A percentile compares a stretch with the other conserved stretches of the same genome.
Conservation (phyloP, 2,329 filamentous ascomycete genomes). For the Cladosporium phlei region DNA sequence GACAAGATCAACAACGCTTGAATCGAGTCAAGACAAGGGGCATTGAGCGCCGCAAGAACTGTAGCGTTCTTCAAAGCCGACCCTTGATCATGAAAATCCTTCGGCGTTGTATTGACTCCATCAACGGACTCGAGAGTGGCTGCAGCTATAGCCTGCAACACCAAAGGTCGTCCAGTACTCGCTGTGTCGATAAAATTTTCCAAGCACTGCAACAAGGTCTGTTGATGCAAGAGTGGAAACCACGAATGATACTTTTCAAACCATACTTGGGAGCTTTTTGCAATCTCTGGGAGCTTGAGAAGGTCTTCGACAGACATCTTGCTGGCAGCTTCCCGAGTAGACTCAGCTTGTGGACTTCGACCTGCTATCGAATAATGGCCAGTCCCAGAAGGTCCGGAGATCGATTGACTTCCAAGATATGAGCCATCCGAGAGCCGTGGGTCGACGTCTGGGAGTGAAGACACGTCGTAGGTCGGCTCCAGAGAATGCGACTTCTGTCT, state of each 20-base stretch:
- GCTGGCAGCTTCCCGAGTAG: not conserved
- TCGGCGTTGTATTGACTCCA: not conserved
- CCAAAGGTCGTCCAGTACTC: not conserved
- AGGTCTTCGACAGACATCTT: not conserved
- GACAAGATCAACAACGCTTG: conserved; percentile 32
- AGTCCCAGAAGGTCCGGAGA: not conserved
- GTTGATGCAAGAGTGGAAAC: conserved; percentile 34
- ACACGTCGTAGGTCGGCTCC: not conserved
- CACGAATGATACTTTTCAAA: conserved; percentile 36
- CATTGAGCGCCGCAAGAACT: conserved; percentile 1
- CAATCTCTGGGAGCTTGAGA: not conserved
- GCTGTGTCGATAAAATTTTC: conserved; percentile 13
- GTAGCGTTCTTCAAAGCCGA: not conserved
- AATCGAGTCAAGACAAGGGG: conserved; percentile 28
- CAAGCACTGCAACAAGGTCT: conserved; percentile 21
- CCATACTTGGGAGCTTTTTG: conserved; percentile 30
- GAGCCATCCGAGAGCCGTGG: not conserved
- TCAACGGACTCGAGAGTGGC: not conserved
- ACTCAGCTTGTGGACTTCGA: not conserved
- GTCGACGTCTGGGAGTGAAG: not conserved
- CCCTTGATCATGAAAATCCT: not conserved
- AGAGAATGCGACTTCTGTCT: not conserved
- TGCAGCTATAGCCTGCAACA: conserved; percentile 9
- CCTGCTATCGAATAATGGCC: not conserved
- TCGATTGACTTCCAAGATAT: not conserved